Percentiles rank a stretch among this genome's conserved stretches.
phyloP scores from a whole-genome alignment of 2,329 filamentous ascomycete genomes.

The Tolypocladium paradoxum region DNA sequence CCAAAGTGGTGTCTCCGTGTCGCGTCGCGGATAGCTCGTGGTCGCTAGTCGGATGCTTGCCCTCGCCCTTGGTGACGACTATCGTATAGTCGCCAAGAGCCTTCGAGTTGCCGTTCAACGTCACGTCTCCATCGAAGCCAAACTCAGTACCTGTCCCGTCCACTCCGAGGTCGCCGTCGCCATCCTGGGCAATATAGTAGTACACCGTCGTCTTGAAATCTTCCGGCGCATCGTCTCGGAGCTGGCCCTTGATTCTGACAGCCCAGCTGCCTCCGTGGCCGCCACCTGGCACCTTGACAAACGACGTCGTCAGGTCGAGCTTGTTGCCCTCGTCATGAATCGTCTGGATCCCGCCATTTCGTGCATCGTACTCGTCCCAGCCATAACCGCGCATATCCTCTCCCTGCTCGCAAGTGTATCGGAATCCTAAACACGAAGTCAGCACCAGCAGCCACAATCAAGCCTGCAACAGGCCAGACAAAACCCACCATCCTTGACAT shows the following conservation, averaged over 20 bases:
- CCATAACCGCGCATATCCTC: slow-evolving; percentile 92
- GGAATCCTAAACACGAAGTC: slow-evolving; percentile 48
- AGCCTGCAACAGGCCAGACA: not conserved
- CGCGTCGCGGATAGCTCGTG: slow-evolving; percentile 59
- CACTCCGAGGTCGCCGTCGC: slow-evolving; percentile 53
- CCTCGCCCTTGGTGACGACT: slow-evolving; percentile 59
- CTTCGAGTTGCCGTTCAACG: slow-evolving; percentile 56
- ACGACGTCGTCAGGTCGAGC: slow-evolving; percentile 84
- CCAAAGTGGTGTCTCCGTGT: slow-evolving; percentile 64
- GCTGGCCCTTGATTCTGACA: slow-evolving; percentile 72
- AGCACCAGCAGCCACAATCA: not conserved
- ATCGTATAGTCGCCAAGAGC: slow-evolving; percentile 73
- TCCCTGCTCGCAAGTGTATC: slow-evolving; percentile 92
- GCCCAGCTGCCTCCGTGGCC: slow-evolving; percentile 85
- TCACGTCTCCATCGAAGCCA: slow-evolving; percentile 51
- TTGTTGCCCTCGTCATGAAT: slow-evolving; percentile 84
- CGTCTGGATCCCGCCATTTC: slow-evolving; percentile 76
- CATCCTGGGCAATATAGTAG: slow-evolving; percentile 77
- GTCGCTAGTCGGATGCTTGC: slow-evolving; percentile 48
- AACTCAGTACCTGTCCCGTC: slow-evolving; percentile 37
- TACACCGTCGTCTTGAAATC: slow-evolving; percentile 66
- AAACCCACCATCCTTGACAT: slow-evolving; percentile 59
- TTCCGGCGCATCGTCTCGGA: slow-evolving; percentile 55
- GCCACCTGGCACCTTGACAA: slow-evolving; percentile 85
- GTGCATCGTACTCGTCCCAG: slow-evolving; percentile 93